These are phyloP conservation scores for Alternaria burnsii DNA, from an alignment of 2,329 filamentous ascomycete species.

Conservation along the genomic window DNA sequence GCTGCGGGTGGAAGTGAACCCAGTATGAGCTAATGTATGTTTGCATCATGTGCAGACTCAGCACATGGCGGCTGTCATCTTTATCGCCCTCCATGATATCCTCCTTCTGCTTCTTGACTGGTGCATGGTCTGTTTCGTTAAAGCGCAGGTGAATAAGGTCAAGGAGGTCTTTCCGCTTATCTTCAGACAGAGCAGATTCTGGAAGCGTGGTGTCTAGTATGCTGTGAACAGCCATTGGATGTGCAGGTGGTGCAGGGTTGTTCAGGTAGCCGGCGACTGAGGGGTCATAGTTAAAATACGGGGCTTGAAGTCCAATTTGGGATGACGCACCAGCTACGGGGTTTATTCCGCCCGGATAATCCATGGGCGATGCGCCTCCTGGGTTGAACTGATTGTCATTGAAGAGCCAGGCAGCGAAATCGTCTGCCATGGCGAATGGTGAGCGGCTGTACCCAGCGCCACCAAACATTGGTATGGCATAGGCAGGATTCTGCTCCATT, in stretches of 20 bases:
- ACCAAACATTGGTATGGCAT: conserved; percentile 86
- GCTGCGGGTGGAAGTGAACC: conserved; percentile 91
- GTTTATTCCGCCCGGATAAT: conserved; percentile 40
- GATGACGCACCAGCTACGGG: conserved; percentile 52
- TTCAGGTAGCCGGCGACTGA: conserved; percentile 59
- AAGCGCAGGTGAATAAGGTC: conserved; percentile 84
- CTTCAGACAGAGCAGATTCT: conserved; percentile 83
- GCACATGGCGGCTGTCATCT: conserved; percentile 65
- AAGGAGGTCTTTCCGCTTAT: conserved; percentile 83
- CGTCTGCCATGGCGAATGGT: conserved; percentile 85
- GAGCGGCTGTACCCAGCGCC: conserved; percentile 84
- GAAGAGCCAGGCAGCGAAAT: conserved; percentile 86
- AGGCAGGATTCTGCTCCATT: conserved; percentile 59
- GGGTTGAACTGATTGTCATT: conserved; percentile 67
- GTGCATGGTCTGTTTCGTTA: conserved; percentile 79
- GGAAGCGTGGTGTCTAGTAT: conserved; percentile 81
- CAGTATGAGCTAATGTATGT: conserved; percentile 89
- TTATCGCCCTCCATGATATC: conserved; percentile 81
- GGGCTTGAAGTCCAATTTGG: conserved; percentile 56
- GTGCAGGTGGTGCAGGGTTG: conserved; percentile 66
- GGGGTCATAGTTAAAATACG: conserved; percentile 61
- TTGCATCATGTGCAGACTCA: conserved; percentile 95
- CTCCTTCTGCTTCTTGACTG: conserved; percentile 77
- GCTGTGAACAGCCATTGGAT: conserved; percentile 90
- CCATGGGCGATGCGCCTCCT: conserved; percentile 50